Percentiles rank a stretch among this genome's conserved stretches.
Evolutionary conservation across 2,329 filamentous ascomycete species (phyloP).

Genomic region (Monilinia laxa): DNA sequence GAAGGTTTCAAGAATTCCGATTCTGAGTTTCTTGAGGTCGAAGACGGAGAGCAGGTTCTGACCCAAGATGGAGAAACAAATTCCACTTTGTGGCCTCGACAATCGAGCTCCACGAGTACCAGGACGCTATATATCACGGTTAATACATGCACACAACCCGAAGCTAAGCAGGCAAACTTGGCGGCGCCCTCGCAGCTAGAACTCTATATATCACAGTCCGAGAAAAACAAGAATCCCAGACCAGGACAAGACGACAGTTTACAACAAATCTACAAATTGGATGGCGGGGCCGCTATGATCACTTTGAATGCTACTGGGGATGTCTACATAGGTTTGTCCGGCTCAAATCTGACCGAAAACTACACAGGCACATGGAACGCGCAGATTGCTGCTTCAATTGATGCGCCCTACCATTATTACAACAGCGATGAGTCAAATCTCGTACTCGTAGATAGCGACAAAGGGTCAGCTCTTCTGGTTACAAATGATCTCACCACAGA

Average conservation of each 20-base stretch:
- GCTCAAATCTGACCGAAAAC: slow-evolving; percentile 57
- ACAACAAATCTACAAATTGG: slow-evolving; percentile 32
- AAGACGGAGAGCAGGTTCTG: slow-evolving; percentile 3
- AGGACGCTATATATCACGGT: slow-evolving; percentile 71
- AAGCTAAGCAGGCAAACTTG: slow-evolving; percentile 29
- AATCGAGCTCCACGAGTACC: slow-evolving; percentile 26
- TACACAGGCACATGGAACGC: slow-evolving; percentile 70
- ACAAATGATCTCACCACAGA: slow-evolving; percentile 68
- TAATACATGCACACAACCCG: slow-evolving; percentile 81
- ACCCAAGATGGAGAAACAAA: background rate
- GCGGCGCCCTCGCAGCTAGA: slow-evolving; percentile 67
- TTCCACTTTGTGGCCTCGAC: slow-evolving; percentile 27
- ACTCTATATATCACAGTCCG: slow-evolving; percentile 71
- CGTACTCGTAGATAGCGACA: slow-evolving; percentile 83
- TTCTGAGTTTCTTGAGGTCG: background rate
- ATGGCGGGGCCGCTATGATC: slow-evolving; percentile 47
- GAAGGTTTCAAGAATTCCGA: slow-evolving; percentile 22
- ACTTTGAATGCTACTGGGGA: slow-evolving; percentile 61
- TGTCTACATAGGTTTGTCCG: slow-evolving; percentile 74
- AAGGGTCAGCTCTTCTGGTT: slow-evolving; percentile 72
- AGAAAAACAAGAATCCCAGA: slow-evolving; percentile 64
- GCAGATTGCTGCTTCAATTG: slow-evolving; percentile 78
- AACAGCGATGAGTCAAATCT: slow-evolving; percentile 50
- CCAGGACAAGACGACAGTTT: slow-evolving; percentile 44
- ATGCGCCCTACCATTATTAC: slow-evolving; percentile 71